phyloP scores from a whole-genome alignment of 768 basidiomycete genomes.

The Trametes sanguinea region DNA sequence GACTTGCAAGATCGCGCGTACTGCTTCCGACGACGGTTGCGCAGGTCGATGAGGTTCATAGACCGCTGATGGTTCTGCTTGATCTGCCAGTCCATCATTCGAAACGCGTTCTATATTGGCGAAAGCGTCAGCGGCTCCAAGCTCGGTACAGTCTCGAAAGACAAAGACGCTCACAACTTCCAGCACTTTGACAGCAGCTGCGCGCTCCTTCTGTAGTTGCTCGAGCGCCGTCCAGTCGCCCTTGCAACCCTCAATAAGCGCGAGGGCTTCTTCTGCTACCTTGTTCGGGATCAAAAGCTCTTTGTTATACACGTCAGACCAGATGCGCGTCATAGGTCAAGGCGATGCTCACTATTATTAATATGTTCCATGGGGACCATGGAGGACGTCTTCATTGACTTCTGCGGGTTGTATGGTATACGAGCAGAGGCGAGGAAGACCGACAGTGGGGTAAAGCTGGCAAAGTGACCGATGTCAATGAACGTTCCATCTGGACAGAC shows the following conservation, averaged over 20 bases:
- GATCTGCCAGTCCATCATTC: constrained; percentile 4
- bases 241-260: background rate
- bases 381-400: background rate
- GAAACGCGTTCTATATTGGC: background rate
- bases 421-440: background rate
- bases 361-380: constrained; percentile 14
- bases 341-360: background rate
- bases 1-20: background rate
- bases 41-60: constrained; percentile 6
- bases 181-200: background rate
- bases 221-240: background rate
- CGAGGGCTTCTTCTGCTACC: background rate
- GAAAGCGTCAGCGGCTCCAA: background rate
- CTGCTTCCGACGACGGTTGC: constrained; percentile 3
- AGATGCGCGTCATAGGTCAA: background rate
- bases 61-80: constrained; percentile 2
- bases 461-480: background rate
- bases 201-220: background rate
- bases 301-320: background rate
- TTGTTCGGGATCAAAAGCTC: constrained; percentile 1
- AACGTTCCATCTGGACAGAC: background rate
- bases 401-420: background rate
- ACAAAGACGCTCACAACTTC: background rate
- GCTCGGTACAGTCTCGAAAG: too few species aligned
- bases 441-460: constrained; percentile 2